Evolutionary conservation across 345 rosid species (phyloP).

Genomic region (Boechera stricta): DNA sequence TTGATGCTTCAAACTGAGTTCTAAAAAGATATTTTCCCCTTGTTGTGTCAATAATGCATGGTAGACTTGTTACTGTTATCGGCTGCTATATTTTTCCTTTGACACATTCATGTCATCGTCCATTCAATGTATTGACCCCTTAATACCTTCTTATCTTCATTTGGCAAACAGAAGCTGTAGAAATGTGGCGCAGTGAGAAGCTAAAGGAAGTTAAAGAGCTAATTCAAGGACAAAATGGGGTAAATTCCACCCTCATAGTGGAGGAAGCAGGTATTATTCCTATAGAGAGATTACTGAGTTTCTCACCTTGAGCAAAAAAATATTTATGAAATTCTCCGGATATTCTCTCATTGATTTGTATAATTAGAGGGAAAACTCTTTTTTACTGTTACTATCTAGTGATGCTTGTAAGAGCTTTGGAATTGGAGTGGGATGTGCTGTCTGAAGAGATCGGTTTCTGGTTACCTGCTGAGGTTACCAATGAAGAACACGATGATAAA

Average conservation of each 20-base stretch:
- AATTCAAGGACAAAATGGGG: slow-evolving; percentile 50
- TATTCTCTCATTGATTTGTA: background rate
- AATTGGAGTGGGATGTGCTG: slow-evolving; percentile 75
- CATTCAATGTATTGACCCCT: background rate
- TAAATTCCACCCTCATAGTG: slow-evolving; percentile 54
- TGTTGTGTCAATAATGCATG: background rate
- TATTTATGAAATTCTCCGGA: background rate
- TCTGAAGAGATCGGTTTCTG: slow-evolving; percentile 89
- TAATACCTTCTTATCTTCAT: slow-evolving; percentile 36
- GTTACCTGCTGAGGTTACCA: slow-evolving; percentile 72
- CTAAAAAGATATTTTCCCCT: background rate
- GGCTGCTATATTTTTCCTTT: slow-evolving; percentile 6
- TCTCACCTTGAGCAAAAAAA: slow-evolving; percentile 9
- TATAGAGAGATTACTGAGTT: slow-evolving; percentile 2
- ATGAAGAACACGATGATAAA: slow-evolving; percentile 85
- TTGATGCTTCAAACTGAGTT: background rate
- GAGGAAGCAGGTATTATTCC: slow-evolving; percentile 78
- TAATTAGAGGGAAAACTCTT: slow-evolving; percentile 19
- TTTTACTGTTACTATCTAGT: slow-evolving; percentile 45
- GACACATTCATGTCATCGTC: slow-evolving; percentile 7
- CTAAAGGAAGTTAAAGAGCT: slow-evolving; percentile 65
- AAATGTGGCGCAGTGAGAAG: slow-evolving; percentile 88
- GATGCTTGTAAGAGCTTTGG: slow-evolving; percentile 73
- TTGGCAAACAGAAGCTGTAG: slow-evolving; percentile 73
- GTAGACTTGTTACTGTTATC: slow-evolving; percentile 21